Conservation (phyloP, 177 flowering plant species). For the Vitis hybrid region DNA sequence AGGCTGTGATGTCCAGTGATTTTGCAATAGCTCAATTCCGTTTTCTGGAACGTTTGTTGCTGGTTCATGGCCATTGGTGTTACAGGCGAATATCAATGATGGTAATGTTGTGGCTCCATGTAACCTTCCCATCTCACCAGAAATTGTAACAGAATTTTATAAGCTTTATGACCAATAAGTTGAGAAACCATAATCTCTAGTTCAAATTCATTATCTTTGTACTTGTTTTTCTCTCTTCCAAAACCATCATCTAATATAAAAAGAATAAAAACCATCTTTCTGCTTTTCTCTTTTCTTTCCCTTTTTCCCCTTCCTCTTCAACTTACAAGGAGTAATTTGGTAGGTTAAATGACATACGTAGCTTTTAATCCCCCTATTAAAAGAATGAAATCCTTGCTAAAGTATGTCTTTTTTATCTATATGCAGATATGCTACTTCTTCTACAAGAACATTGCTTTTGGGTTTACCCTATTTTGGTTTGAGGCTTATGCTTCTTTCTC, state of each 20-base stretch:
- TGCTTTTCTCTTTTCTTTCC: background rate
- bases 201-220: background rate
- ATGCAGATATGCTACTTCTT: conserved; percentile 20
- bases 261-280: background rate
- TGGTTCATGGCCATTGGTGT: conserved; percentile 93
- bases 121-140: background rate
- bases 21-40: conserved; percentile 78
- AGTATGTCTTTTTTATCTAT: no score
- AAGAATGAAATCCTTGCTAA: no score
- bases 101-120: conserved; percentile 34
- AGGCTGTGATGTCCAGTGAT: conserved; percentile 90
- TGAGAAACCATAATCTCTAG: background rate
- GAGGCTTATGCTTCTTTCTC: conserved; percentile 82
- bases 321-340: background rate
- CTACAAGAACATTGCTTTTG: conserved; percentile 78
- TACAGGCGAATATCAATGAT: conserved; percentile 72
- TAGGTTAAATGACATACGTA: background rate
- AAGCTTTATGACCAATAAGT: background rate
- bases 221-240: background rate
- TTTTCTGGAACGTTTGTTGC: conserved; percentile 64
- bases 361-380: background rate
- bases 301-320: background rate
- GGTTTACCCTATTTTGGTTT: conserved; percentile 75
- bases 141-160: background rate
- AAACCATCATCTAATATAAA: background rate